phyloP scores from a whole-genome alignment of 148 eudicot species.

The Vaccinium darrowii region DNA sequence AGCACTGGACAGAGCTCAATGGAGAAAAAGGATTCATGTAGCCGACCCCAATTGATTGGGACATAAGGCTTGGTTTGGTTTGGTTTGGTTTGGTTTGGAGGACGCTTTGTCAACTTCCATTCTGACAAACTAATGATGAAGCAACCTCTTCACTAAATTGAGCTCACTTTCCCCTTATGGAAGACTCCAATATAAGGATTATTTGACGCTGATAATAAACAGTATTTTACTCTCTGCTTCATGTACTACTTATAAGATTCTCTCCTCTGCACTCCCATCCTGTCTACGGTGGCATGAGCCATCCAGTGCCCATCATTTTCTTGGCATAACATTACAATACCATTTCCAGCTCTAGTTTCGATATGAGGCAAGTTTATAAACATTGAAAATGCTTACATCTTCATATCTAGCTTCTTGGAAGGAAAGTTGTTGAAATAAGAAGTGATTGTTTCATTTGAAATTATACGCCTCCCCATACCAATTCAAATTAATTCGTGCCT shows the following conservation, averaged over 20 bases:
- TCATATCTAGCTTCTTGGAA: not conserved
- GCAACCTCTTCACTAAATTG: not conserved
- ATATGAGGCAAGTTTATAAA: not conserved
- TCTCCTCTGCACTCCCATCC: not conserved
- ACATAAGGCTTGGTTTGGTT: too few species aligned
- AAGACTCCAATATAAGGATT: not conserved
- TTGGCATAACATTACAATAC: not conserved
- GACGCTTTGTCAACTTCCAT: not conserved
- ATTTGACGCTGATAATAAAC: not conserved
- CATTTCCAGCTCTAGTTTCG: not conserved
- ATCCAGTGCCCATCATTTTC: not conserved
- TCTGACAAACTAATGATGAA: not conserved
- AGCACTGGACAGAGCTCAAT: too few species aligned
- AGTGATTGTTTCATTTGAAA: not conserved
- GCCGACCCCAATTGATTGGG: too few species aligned
- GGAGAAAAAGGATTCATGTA: too few species aligned
- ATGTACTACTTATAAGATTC: not conserved
- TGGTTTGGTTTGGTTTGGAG: too few species aligned
- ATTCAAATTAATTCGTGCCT: not conserved
- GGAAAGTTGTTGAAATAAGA: not conserved
- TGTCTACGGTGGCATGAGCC: not conserved
- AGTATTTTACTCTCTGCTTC: not conserved
- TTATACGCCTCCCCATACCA: not conserved
- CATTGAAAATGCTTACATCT: not conserved
- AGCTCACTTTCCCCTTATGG: not conserved